Conservation (phyloP, 805 yeast genomes). For the Tetrapisispora iriomotensis region DNA sequence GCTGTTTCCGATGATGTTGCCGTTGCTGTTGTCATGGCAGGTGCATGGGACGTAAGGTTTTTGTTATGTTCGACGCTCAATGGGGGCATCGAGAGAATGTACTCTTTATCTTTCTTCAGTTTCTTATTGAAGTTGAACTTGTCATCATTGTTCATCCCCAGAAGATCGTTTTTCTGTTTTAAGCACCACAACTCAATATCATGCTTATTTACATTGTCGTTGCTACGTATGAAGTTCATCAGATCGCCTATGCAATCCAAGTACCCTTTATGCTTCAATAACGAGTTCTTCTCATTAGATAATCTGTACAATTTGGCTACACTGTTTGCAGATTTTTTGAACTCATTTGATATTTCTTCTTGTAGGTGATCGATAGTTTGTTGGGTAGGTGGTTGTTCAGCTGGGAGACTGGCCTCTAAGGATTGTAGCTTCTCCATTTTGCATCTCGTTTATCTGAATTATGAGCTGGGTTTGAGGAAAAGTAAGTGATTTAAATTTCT, state of each 20-base stretch:
- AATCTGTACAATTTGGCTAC: conserved; percentile 59
- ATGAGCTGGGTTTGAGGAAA: no score
- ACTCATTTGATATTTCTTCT: conserved; percentile 49
- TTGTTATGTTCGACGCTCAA: conserved; percentile 1
- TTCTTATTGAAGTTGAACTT: neutral
- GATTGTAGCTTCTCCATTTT: conserved; percentile 21
- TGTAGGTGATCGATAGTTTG: conserved; percentile 30
- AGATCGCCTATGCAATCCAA: conserved; percentile 53
- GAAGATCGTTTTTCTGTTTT: conserved; percentile 14
- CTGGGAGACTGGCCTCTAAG: conserved; percentile 22
- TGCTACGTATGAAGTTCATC: conserved; percentile 27
- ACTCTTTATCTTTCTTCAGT: neutral
- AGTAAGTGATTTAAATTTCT: no score
- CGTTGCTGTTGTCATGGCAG: neutral
- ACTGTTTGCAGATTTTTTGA: conserved; percentile 63
- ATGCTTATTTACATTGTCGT: conserved; percentile 6
- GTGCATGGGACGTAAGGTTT: no score
- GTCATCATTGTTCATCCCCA: neutral
- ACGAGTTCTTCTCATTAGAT: conserved; percentile 42
- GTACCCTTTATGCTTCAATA: conserved; percentile 50
- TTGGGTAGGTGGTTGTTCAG: conserved; percentile 25
- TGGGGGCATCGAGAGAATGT: conserved; percentile 1
- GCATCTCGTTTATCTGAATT: no score
- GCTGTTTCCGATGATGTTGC: neutral
- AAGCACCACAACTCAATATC: conserved; percentile 21